A percentile compares a stretch with the other conserved stretches of the same genome.
Conservation (phyloP, 2,329 filamentous ascomycete genomes). For the Elsinoe fawcettii region DNA sequence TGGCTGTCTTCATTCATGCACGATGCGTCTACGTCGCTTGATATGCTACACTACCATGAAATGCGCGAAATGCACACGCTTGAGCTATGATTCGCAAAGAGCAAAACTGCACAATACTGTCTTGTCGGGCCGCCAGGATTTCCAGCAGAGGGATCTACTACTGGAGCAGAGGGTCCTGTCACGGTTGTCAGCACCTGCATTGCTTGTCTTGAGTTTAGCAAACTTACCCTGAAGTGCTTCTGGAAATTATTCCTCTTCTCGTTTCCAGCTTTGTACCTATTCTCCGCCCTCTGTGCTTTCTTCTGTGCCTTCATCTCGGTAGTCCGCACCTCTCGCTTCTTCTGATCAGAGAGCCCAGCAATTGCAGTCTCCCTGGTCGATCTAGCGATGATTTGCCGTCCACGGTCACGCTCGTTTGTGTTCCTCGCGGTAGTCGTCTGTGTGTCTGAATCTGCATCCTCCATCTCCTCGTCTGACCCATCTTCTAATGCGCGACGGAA, state of each 20-base stretch:
- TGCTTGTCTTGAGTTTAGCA: neutral
- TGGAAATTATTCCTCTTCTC: slow-evolving; percentile 71
- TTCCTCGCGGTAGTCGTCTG: slow-evolving; percentile 19
- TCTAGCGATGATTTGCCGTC: slow-evolving; percentile 48
- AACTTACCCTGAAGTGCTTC: slow-evolving; percentile 59
- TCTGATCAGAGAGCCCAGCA: slow-evolving; percentile 65
- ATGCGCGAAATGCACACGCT: too few species aligned
- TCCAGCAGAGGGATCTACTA: slow-evolving; percentile 19
- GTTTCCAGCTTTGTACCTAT: slow-evolving; percentile 58
- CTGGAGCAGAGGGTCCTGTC: slow-evolving; percentile 40
- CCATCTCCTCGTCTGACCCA: slow-evolving; percentile 40
- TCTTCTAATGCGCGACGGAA: slow-evolving; percentile 51
- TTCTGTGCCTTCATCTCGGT: slow-evolving; percentile 63
- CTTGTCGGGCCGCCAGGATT: too few species aligned
- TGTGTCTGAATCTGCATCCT: slow-evolving; percentile 34
- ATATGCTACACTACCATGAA: too few species aligned
- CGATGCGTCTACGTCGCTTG: too few species aligned
- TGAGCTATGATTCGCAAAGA: too few species aligned
- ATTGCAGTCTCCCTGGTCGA: slow-evolving; percentile 69
- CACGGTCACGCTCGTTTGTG: slow-evolving; percentile 24
- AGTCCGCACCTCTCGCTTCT: slow-evolving; percentile 60
- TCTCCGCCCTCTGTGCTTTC: slow-evolving; percentile 45
- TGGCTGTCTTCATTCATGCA: too few species aligned
- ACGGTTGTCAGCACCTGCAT: slow-evolving; percentile 3
- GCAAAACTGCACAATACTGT: too few species aligned